Percentiles rank a stretch among this genome's conserved stretches.
These are phyloP conservation scores for Xenosphaeropsis pyriputrescens DNA, from an alignment of 2,329 filamentous ascomycete genomes.

Conservation along the genomic window DNA sequence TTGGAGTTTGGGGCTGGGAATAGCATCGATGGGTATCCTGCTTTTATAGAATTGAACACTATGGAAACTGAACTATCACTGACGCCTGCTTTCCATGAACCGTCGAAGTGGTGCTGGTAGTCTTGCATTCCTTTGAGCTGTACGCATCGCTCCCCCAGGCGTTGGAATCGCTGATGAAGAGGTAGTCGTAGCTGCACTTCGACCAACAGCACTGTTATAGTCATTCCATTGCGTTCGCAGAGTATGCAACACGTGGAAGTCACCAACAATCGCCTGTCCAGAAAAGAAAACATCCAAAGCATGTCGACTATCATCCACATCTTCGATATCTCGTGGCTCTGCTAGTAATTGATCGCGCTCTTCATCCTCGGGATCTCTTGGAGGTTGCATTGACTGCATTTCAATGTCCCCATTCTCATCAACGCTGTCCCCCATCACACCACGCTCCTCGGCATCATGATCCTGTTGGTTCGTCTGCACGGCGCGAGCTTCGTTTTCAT, in stretches of 20 bases:
- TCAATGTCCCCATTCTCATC: constrained; percentile 13
- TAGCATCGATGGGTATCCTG: constrained; percentile 1
- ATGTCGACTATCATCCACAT: constrained; percentile 6
- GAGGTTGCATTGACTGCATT: constrained; percentile 9
- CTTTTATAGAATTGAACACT: constrained; percentile 2
- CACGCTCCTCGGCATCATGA: constrained; percentile 18
- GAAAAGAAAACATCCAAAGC: constrained; percentile 17
- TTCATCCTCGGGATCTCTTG: constrained; percentile 1
- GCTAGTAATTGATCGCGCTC: constrained; percentile 9
- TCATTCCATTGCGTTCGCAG: constrained; percentile 15
- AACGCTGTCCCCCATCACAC: constrained; percentile 11
- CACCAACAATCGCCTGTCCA: constrained; percentile 15
- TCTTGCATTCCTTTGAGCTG: too few species aligned
- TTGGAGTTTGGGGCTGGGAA: background rate
- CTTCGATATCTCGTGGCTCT: constrained; percentile 2
- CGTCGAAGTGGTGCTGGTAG: too few species aligned
- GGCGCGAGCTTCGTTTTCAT: constrained; percentile 4
- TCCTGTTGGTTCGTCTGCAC: constrained; percentile 10
- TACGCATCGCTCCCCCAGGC: too few species aligned
- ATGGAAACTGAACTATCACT: too few species aligned
- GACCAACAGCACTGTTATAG: constrained; percentile 4
- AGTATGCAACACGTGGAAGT: constrained; percentile 17
- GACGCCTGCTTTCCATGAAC: too few species aligned
- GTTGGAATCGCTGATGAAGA: too few species aligned
- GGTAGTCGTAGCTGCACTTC: too few species aligned